Base-by-base conservation (phyloP, 306 rosid species). In the Rosa persica region DNA sequence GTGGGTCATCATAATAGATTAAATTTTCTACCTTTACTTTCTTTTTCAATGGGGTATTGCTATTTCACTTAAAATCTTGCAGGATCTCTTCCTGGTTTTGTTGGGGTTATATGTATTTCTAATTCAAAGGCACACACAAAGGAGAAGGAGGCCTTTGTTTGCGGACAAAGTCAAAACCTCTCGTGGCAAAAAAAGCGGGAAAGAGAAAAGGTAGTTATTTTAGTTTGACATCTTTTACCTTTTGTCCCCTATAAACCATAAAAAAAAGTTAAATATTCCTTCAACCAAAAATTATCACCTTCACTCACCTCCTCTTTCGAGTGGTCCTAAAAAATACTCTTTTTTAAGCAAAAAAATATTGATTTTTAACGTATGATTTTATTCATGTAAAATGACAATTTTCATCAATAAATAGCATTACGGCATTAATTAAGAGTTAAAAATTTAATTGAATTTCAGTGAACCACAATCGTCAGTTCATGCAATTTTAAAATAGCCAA, bases 1-100 rank as follows among this genome's bases (percentile, higher is more conserved):
- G 98, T 95, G 99, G 99, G 99, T 80, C 98, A 89, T 70, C 38
- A 61, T 61, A 2, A n/a, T 10, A 4, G 75, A 84, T 39, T 82
- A 38, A 66, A 38, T 10, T 66, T 87, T 83, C 79, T 55, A 74
- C 57, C 54, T 39, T 40, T 76, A 47, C 16, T 27, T 72, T 8
- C 8, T 70, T 34, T 58, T 54, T 36, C 68, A 55, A 67, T 38
- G 9, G 57, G 55, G 34, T 64, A 20, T 87, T 30, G 36, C 2
- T 2, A 30, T 30, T 68, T 25, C 67, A 61, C 76, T 83, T 51
- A 61, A 81, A 79, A 76, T 67, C 64, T 78, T 80, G 81, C 75
- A 42, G 61, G 43, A 79, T 80, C 81, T 62, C 79, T 70, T 76
- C 73, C 85, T 54, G 72, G 61, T 80, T 43, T 44, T 84, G 55